Base-by-base conservation (phyloP, 305 asterid species). In the Rubia peregrina region DNA sequence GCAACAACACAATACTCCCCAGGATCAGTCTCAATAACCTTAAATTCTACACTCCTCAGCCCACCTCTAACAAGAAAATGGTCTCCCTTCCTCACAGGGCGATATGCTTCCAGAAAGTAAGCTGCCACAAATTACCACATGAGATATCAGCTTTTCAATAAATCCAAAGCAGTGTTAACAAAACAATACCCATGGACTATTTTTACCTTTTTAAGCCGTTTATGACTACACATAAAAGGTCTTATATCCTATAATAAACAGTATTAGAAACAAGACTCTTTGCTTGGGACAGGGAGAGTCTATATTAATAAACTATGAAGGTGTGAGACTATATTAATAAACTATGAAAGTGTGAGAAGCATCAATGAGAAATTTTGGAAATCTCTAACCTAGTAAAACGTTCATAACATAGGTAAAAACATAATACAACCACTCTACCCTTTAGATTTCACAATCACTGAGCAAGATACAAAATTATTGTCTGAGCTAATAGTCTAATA, bases 1-100 rank as follows among this genome's bases (percentile, higher is more conserved):
- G 96, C 87, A 80, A 89, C 95, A 74, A 91, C 97, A 83, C 97
- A 91, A 51, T 91, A 91, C 74, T 86, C 96, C 51, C 91, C 87
- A 0, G 95, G 97, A 68, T 91, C 96, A 61, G 96, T 87, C 85
- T 90, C 97, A 67, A 90, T 74, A 24, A 91, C 85, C 75, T 89
- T 87, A 62, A 91, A 91, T 69, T 89, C 97, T 56, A 91, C 96
- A 49, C 95, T 91, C 74, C 96, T 84, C 97, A 91, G 89, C 62
- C 96, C 95, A 43, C 95, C 97, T 77, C 96, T 81, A 38, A 89
- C 95, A 68, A 91, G 92, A 68, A 91, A 86, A 82, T 86, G 89
- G 74, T 89, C 97, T 53, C 94, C 92, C 83, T 82, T 89, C 81
- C 91, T 86, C 76, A 91, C 75, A 6, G 97, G 97, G 16, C 96